Evolutionary conservation across 768 basidiomycete species (phyloP).

Genomic region (Tricholoma hemisulphureum): DNA sequence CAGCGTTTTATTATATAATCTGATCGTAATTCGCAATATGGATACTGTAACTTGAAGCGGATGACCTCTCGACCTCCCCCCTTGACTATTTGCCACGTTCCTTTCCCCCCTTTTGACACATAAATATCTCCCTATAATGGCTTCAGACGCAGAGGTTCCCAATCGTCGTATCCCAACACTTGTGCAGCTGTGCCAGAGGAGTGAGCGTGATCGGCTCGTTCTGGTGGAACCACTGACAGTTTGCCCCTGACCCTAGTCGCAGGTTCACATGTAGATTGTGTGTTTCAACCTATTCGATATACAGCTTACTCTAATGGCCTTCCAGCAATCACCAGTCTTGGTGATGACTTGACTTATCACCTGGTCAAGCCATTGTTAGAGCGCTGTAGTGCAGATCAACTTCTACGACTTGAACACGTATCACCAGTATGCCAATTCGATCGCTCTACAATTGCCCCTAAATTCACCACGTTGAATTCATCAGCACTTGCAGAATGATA

Average conservation of each 20-base stretch:
- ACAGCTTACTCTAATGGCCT: conserved; percentile 5
- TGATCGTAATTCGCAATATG: no score
- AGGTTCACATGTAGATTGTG: conserved; percentile 59
- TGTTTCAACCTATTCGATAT: conserved; percentile 17
- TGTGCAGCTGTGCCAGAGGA: conserved; percentile 69
- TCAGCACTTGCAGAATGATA: conserved; percentile 55
- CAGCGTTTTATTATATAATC: neutral
- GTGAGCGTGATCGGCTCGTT: conserved; percentile 37
- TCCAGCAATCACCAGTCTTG: conserved; percentile 64
- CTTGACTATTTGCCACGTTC: neutral
- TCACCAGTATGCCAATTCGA: conserved; percentile 55
- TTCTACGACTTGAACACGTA: conserved; percentile 63
- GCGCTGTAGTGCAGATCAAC: conserved; percentile 67
- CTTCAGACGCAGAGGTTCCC: conserved; percentile 31
- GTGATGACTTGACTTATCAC: conserved; percentile 58
- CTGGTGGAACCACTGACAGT: conserved; percentile 9
- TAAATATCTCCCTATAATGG: conserved; percentile 23
- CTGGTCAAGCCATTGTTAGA: conserved; percentile 74
- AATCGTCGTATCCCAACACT: conserved; percentile 56
- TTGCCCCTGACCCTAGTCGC: conserved; percentile 44
- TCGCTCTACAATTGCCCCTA: neutral
- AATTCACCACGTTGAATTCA: conserved; percentile 3
- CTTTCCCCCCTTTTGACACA: neutral
- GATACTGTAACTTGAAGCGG: no score
- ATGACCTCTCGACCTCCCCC: no score